phyloP scores from a whole-genome alignment of 208 protist species.

The Leishmania guyanensis region DNA sequence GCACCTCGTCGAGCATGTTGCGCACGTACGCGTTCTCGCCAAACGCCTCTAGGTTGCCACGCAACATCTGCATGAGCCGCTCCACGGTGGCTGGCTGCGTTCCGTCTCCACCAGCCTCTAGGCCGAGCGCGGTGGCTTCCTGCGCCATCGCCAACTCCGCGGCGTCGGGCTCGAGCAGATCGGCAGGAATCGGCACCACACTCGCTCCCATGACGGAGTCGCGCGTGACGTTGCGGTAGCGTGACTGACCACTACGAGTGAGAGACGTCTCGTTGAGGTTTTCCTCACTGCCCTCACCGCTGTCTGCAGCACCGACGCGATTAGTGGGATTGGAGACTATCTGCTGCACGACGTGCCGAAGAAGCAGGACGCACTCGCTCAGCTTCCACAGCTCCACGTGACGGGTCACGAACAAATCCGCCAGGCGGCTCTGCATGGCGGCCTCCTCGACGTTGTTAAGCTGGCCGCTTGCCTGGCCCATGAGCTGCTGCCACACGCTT shows the following conservation, averaged over 20 bases:
- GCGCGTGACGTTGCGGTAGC: conserved; percentile 33
- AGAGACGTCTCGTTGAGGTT: neutral
- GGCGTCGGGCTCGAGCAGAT: conserved; percentile 43
- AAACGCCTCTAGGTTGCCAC: conserved; percentile 9
- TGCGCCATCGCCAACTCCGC: conserved; percentile 16
- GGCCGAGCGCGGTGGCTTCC: neutral
- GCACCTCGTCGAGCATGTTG: conserved; percentile 14
- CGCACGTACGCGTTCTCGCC: conserved; percentile 19
- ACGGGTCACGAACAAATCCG: conserved; percentile 58
- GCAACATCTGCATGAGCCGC: conserved; percentile 27
- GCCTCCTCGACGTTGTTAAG: conserved; percentile 6
- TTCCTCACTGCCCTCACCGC: neutral
- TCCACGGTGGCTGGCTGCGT: conserved; percentile 16
- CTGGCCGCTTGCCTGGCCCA: conserved; percentile 4
- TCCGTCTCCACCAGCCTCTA: neutral
- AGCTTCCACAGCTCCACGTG: conserved; percentile 84
- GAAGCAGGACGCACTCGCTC: conserved; percentile 33
- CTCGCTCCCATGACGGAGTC: conserved; percentile 46
- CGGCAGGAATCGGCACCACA: conserved; percentile 48
- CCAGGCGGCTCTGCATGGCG: conserved; percentile 27
- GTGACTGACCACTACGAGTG: neutral
- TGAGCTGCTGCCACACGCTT: conserved; percentile 5
- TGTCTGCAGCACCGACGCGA: neutral
- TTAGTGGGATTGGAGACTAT: conserved; percentile 7
- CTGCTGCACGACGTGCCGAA: conserved; percentile 19